Percentiles rank a stretch among this genome's conserved stretches.
Evolutionary conservation across 2,329 filamentous ascomycete genomes (phyloP).

Genomic region (Colletotrichum lindemuthianum): DNA sequence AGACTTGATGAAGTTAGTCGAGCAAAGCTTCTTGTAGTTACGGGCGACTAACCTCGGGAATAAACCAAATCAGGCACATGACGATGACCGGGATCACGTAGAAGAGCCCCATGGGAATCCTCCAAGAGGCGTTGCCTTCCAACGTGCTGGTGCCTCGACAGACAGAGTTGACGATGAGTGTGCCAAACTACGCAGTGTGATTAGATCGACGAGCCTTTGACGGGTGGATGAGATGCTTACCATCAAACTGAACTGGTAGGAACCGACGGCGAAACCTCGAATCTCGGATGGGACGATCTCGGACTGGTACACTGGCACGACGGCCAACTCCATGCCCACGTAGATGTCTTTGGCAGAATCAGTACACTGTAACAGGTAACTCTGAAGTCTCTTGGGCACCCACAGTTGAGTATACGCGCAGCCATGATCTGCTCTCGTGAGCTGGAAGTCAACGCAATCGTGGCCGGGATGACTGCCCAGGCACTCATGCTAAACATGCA

Average conservation of each 20-base stretch:
- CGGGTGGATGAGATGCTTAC: constrained; percentile 2
- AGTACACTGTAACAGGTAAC: not conserved
- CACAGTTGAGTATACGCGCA: constrained; percentile 48
- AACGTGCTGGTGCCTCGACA: constrained; percentile 44
- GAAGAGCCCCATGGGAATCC: constrained; percentile 48
- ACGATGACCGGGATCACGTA: constrained; percentile 46
- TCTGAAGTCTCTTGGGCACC: not conserved
- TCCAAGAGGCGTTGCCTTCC: constrained; percentile 44
- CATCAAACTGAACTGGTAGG: constrained; percentile 47
- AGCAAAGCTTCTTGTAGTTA: not conserved
- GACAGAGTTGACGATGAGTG: constrained; percentile 43
- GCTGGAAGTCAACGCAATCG: constrained; percentile 45
- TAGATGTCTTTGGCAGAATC: constrained; percentile 42
- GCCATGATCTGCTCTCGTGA: constrained; percentile 46
- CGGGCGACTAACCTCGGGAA: constrained; percentile 39
- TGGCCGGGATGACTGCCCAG: constrained; percentile 47
- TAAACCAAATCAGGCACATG: constrained; percentile 41
- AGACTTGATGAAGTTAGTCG: constrained; percentile 32
- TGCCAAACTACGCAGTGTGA: constrained; percentile 32
- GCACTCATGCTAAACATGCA: constrained; percentile 51
- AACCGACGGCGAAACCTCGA: constrained; percentile 47
- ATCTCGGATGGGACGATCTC: constrained; percentile 45
- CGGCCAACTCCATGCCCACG: constrained; percentile 51
- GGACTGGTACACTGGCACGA: constrained; percentile 50
- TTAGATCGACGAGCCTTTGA: not conserved